Percentiles rank a stretch among this genome's conserved stretches.
Conservation (phyloP, 2,329 filamentous ascomycete species). For the Cladosporium halotolerans region DNA sequence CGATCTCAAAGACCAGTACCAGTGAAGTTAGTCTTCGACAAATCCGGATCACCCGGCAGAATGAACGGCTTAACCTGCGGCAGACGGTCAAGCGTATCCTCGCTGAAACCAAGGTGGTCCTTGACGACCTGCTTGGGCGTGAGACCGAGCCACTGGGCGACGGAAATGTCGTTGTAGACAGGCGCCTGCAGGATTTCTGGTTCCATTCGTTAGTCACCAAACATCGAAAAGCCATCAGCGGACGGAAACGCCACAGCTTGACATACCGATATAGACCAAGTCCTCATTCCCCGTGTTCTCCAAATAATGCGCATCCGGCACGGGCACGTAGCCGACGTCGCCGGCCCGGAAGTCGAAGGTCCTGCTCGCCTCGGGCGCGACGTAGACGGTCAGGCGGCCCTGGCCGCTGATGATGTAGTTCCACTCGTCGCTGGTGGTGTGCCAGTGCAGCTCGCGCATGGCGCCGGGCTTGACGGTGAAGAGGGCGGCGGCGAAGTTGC, state of each 20-base stretch:
- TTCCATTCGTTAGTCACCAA: neutral
- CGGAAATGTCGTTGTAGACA: conserved; percentile 49
- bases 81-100: conserved; percentile 28
- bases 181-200: conserved; percentile 50
- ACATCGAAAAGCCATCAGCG: neutral
- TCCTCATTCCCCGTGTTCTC: conserved; percentile 56
- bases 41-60: conserved; percentile 32
- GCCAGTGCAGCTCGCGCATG: conserved; percentile 61
- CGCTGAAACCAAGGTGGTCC: conserved; percentile 27
- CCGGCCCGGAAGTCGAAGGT: conserved; percentile 57
- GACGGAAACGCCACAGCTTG: neutral
- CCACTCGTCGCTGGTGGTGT: conserved; percentile 56
- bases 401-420: conserved; percentile 53
- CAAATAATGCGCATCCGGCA: conserved; percentile 52
- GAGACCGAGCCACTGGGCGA: conserved; percentile 54
- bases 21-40: conserved; percentile 34
- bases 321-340: conserved; percentile 55
- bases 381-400: conserved; percentile 52
- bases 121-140: conserved; percentile 37
- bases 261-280: conserved; percentile 45
- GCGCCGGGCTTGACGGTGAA: conserved; percentile 56
- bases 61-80: conserved; percentile 36
- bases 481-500: conserved; percentile 50
- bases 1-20: too few relatives aligned
- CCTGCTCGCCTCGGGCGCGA: conserved; percentile 43